Base-by-base conservation (phyloP, 352 stramenopile genomes). In the Phytopythium ostracodes region DNA sequence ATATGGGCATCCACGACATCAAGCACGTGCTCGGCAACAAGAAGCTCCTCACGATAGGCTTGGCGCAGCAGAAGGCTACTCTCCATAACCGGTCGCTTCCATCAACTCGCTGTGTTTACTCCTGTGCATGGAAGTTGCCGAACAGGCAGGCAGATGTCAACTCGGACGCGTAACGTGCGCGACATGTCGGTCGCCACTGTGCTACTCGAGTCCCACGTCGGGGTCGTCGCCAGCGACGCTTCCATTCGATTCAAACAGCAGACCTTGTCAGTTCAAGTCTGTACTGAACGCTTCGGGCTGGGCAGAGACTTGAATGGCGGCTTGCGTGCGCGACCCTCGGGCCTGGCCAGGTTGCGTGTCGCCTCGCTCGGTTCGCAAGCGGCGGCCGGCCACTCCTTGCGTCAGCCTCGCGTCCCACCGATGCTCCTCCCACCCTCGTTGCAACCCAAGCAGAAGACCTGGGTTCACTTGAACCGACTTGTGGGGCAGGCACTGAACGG, bases 1-100 rank as follows among this genome's bases (percentile, higher is more conserved):
- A 49, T 49, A 63, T 73, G n/a, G 65, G 44, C 11, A 72, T 76
- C 61, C 55, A 68, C 42, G 70, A 81, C 33, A 76, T 76, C 65
- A 73, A 76, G 46, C 62, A 60, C 8, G 31, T 77, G 22, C 58
- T 81, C 24, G 46, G 46, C 46, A 52, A 52, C 46, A 52, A 52
- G 46, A 52, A 52, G 46, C 10, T 35, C 24, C 46, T 52, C 24
- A 52, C 12, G 22, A 52, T 52, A n/a, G 24, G 46, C 24, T 52
- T 35, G 46, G 14, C 24, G 7, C 5, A 20, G 15, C 6, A 47
- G 17, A 5, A 47, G 18, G 7, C 29, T 33, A 11, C 44, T 11
- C 24, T 22, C 25, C 7, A 22, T 2, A 49, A 22, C n/a, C 18
- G 20, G 14, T 25, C 20, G 22, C 6, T 22, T 49, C 42, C 18